Percentiles rank a stretch among this genome's conserved stretches.
phyloP scores from a whole-genome alignment of 805 yeast genomes.

The Cyberlindnera petersonii region DNA sequence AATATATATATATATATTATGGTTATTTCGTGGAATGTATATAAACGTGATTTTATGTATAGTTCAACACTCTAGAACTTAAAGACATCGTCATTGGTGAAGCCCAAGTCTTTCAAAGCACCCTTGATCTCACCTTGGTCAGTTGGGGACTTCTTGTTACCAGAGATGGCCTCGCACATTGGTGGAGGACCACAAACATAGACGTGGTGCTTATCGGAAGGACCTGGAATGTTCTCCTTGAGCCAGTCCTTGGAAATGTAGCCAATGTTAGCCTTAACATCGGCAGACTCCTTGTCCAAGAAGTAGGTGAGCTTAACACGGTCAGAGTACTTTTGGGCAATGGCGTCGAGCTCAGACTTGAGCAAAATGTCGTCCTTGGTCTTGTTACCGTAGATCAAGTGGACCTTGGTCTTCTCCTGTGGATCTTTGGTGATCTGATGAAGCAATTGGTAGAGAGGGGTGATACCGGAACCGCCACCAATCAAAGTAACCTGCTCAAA shows the following conservation, averaged over 20 bases:
- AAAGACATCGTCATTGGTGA: constrained; percentile 79
- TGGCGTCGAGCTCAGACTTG: constrained; percentile 67
- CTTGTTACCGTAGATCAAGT: constrained; percentile 75
- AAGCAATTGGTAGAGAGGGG: constrained; percentile 88
- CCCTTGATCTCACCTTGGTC: constrained; percentile 97
- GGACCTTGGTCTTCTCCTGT: constrained; percentile 82
- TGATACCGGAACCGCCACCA: constrained; percentile 97
- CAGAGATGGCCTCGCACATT: constrained; percentile 82
- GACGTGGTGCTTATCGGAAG: constrained; percentile 65
- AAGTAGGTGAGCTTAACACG: constrained; percentile 77
- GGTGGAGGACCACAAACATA: constrained; percentile 97
- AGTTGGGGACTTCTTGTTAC: constrained; percentile 74
- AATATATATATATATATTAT: no score
- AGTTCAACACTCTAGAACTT: constrained; percentile 56
- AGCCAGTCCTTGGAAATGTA: constrained; percentile 75
- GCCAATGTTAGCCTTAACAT: constrained; percentile 58
- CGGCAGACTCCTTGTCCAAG: constrained; percentile 54
- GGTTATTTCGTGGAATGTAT: neutral
- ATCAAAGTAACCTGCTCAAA: constrained; percentile 75
- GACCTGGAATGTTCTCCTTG: constrained; percentile 54
- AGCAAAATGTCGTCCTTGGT: constrained; percentile 77
- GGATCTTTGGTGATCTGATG: constrained; percentile 76
- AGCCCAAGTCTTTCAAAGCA: constrained; percentile 83
- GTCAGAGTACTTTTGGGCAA: constrained; percentile 66
- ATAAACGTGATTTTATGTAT: neutral